phyloP scores from a whole-genome alignment of 306 rosid species.

The Prosopis cineraria region DNA sequence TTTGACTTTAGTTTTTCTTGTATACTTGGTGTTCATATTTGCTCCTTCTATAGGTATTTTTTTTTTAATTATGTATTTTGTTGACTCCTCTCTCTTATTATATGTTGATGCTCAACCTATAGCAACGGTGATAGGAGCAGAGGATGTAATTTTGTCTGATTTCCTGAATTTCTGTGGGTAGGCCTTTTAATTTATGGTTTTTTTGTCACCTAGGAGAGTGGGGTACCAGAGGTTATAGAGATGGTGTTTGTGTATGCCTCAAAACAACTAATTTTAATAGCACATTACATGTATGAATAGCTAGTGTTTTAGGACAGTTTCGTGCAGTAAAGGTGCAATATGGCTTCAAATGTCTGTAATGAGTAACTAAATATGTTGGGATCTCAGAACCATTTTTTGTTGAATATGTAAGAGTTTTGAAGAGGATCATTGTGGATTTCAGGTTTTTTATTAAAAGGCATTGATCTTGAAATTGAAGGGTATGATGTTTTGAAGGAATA shows the following conservation, averaged over 20 bases:
- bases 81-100: neutral
- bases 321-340: neutral
- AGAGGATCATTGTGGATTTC: neutral
- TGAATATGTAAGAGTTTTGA: neutral
- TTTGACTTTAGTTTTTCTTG: slow-evolving; percentile 12
- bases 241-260: neutral
- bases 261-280: neutral
- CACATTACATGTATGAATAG: neutral
- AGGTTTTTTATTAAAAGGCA: neutral
- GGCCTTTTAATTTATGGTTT: neutral
- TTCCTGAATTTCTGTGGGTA: neutral
- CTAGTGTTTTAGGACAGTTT: neutral
- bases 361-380: neutral
- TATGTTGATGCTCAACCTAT: neutral
- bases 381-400: neutral
- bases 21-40: neutral
- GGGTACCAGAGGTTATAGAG: neutral
- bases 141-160: neutral
- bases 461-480: neutral
- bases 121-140: neutral
- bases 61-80: neutral
- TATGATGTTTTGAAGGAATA: neutral
- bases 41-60: slow-evolving; percentile 7
- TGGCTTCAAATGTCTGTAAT: neutral
- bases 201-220: neutral